Conservation (phyloP, 2,329 filamentous ascomycete species). For the Diaporthe citriasiana region DNA sequence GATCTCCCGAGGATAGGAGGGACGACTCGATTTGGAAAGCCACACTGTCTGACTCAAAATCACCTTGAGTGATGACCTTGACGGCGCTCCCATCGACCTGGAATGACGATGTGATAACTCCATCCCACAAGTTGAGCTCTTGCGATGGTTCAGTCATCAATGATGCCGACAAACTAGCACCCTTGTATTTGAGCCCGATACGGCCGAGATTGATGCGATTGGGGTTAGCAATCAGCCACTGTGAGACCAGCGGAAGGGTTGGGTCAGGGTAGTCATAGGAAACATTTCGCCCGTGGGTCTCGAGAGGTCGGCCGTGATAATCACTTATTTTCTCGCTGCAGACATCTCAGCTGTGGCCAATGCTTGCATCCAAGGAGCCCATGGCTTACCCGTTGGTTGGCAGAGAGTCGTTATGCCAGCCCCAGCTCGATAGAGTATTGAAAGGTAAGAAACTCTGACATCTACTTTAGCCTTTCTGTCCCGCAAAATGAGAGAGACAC, state of each 20-base stretch:
- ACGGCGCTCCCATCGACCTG: not conserved
- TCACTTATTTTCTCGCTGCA: constrained; percentile 49
- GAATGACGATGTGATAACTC: constrained; percentile 8
- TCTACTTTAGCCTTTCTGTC: not conserved
- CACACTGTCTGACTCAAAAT: constrained; percentile 21
- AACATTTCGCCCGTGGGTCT: constrained; percentile 55
- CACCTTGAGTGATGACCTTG: constrained; percentile 6
- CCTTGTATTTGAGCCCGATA: constrained; percentile 56
- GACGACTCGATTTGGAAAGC: not conserved
- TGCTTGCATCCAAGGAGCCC: not conserved
- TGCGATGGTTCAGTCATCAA: not conserved
- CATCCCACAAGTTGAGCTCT: constrained; percentile 3
- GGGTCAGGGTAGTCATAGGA: constrained; percentile 56
- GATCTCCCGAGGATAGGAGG: constrained; percentile 50
- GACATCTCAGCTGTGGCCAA: not conserved
- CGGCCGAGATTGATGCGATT: constrained; percentile 60
- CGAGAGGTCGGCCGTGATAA: constrained; percentile 51
- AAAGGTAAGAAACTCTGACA: constrained; percentile 50
- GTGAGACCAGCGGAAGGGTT: constrained; percentile 55
- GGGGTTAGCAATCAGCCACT: constrained; percentile 67
- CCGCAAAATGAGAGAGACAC: too few species aligned
- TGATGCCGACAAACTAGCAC: constrained; percentile 48
- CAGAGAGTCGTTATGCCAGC: constrained; percentile 55
- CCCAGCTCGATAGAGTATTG: constrained; percentile 53
- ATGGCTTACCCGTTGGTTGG: constrained; percentile 52